Conservation (phyloP, 106 monocot genomes). For the Allium cepa region DNA sequence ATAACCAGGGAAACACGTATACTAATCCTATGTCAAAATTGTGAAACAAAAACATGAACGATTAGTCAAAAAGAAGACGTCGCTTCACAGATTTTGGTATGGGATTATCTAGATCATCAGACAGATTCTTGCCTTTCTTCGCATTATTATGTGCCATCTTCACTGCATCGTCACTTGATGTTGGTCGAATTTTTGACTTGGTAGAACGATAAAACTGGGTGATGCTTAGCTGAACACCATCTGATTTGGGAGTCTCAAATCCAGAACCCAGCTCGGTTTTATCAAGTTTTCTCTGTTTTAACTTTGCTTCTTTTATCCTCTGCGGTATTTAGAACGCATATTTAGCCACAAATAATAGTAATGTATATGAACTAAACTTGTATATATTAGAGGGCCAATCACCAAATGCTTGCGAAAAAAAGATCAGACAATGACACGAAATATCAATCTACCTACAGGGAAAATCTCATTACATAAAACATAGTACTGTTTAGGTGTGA, state of each 20-base stretch:
- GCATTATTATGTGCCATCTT: slow-evolving; percentile 9
- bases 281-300: slow-evolving; percentile 27
- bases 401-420: too few species aligned
- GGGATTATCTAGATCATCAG: slow-evolving; percentile 21
- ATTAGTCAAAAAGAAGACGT: slow-evolving; percentile 62
- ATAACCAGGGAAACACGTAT: too few species aligned
- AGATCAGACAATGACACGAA: too few species aligned
- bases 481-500: too few species aligned
- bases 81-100: slow-evolving; percentile 55
- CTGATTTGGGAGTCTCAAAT: slow-evolving; percentile 22
- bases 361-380: too few species aligned
- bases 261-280: slow-evolving; percentile 7
- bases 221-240: slow-evolving; percentile 66
- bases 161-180: slow-evolving; percentile 13
- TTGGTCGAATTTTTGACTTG: slow-evolving; percentile 24
- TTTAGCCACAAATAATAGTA: too few species aligned
- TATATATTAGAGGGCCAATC: too few species aligned
- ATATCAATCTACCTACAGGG: too few species aligned
- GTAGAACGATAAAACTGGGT: slow-evolving; percentile 78
- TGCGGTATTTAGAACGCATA: slow-evolving; percentile 11
- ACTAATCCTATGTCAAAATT: too few species aligned
- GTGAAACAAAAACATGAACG: too few species aligned
- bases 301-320: slow-evolving; percentile 50
- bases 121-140: slow-evolving; percentile 9
- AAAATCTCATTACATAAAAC: too few species aligned